Base-by-base conservation (phyloP, 148 eudicot species). In the Salicornia ramosissima region DNA sequence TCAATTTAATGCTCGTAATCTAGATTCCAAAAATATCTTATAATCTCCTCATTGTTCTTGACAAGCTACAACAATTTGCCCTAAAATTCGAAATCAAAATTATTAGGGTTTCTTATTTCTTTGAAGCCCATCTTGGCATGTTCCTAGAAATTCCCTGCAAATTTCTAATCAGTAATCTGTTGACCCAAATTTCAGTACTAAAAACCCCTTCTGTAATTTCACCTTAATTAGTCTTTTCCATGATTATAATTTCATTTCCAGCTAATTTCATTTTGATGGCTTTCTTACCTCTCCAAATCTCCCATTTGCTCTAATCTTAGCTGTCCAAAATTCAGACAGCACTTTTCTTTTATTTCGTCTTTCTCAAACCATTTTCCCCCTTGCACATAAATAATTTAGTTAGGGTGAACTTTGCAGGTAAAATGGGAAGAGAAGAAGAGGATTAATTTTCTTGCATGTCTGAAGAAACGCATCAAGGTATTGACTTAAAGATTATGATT, bases 401-500 rank as follows among this genome's bases (percentile, higher is more conserved):
- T 63, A 77, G 62, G 77, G 57, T 60, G 65, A 63, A 45, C 40
- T 68, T 22, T 42, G 58, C 51, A 21, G 49, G 61, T 28, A 36
- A 66, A 5, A 65, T 19, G 25, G 31, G 28, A 29, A 19, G n/a
- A 68, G 26, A 15, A 18, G 54, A 72, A 72, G 16, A 30, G 75
- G 69, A 53, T 46, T 22, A n/a, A 54, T 46, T 77, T 39, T 1
- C 30, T 73, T 68, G 81, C 74, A 69, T 78, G 77, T 69, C 21
- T 71, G 54, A 39, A 45, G 50, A 47, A 52, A 14, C 40, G 5
- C 19, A 57, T 57, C 43, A 63, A 78, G 81, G 81, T 78, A 78
- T 63, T 64, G 15, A 28, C 47, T 36, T 11, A 33, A 68, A 69
- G 47, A 52, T 53, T 69, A 13, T 28, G 69, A 56, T 69, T 60